These are phyloP conservation scores for Cymodocea nodosa DNA, from an alignment of 116 monocot species.

Conservation along the genomic window DNA sequence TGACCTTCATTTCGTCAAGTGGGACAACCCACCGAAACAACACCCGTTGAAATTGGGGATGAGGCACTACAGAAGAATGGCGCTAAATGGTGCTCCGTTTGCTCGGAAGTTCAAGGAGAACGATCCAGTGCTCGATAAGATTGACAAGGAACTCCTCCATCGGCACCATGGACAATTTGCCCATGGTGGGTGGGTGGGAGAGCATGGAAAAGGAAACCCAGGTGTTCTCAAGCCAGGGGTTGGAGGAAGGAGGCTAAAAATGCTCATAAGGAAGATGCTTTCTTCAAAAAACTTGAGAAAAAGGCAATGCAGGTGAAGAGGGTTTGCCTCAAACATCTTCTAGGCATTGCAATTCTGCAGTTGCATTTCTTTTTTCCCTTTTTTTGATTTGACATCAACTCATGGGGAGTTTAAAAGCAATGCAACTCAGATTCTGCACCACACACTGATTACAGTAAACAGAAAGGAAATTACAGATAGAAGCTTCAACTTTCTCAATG, in stretches of 20 bases:
- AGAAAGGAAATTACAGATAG: no score
- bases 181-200: slow-evolving; percentile 50
- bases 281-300: slow-evolving; percentile 23
- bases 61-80: slow-evolving; percentile 49
- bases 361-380: no score
- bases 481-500: no score
- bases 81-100: slow-evolving; percentile 46
- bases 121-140: slow-evolving; percentile 68
- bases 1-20: slow-evolving; percentile 70
- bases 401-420: no score
- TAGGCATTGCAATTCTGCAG: no score
- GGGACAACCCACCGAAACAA: slow-evolving; percentile 72
- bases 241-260: slow-evolving; percentile 65
- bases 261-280: slow-evolving; percentile 35
- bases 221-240: slow-evolving; percentile 41
- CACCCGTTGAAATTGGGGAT: slow-evolving; percentile 21
- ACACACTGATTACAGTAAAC: neutral
- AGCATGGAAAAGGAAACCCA: neutral
- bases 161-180: slow-evolving; percentile 25
- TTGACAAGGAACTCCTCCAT: slow-evolving; percentile 65
- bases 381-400: no score
- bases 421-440: neutral
- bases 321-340: neutral
- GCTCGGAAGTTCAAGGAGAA: slow-evolving; percentile 74
- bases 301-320: slow-evolving; percentile 52